Conservation (phyloP, 495 filamentous ascomycete species). For the Aspergillus sclerotioniger region DNA sequence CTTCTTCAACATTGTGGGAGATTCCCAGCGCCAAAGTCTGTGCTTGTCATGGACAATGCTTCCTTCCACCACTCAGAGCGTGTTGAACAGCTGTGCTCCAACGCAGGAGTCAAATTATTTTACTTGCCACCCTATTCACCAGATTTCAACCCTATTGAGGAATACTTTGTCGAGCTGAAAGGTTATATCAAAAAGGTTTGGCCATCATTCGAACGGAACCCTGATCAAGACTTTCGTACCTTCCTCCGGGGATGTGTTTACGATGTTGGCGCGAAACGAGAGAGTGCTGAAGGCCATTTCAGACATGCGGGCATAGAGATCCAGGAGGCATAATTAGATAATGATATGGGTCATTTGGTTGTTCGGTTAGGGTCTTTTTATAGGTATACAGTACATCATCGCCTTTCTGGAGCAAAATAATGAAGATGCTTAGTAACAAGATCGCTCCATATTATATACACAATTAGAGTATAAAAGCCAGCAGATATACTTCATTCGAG, state of each 20-base stretch:
- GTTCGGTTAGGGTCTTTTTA: no score
- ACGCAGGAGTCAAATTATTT: conserved; percentile 9
- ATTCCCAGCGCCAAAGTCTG: no score
- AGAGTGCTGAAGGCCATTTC: conserved; percentile 19
- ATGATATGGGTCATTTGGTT: no score
- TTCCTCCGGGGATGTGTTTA: conserved; percentile 15
- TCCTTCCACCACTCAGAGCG: conserved; percentile 7
- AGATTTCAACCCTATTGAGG: conserved; percentile 21
- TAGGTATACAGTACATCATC: no score
- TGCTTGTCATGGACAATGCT: conserved; percentile 8
- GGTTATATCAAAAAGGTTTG: conserved; percentile 16
- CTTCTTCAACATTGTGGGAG: no score
- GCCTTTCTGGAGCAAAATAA: no score
- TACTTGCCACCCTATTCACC: conserved; percentile 16
- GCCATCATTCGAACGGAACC: conserved; percentile 10
- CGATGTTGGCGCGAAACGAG: conserved; percentile 10
- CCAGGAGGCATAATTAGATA: no score
- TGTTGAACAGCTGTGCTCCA: conserved; percentile 3
- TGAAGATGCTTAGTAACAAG: no score
- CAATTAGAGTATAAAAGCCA: no score
- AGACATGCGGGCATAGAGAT: conserved; percentile 17
- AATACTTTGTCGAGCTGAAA: conserved; percentile 20
- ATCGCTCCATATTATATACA: no score
- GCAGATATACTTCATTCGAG: no score
- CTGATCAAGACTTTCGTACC: conserved; percentile 15